Evolutionary conservation across 1,139 yeast genomes (phyloP).

Genomic region (Debaryomycetaceae sp.): DNA sequence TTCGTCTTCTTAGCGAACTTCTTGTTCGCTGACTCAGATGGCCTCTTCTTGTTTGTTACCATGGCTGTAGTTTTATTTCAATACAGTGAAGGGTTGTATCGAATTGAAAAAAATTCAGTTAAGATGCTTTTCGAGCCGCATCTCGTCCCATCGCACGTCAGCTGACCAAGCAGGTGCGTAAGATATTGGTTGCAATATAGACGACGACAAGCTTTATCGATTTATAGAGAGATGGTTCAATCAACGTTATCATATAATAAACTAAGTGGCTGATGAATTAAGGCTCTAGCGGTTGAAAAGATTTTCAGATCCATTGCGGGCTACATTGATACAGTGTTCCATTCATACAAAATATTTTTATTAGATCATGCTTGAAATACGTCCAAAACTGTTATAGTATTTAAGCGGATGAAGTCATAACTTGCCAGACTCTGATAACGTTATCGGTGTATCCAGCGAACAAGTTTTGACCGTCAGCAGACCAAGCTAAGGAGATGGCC

Average conservation of each 20-base stretch:
- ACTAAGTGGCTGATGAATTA: too few relatives aligned
- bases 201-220: too few relatives aligned
- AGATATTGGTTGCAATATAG: too few relatives aligned
- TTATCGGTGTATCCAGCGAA: conserved; percentile 99
- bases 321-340: not conserved
- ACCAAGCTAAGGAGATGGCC: conserved; percentile 98
- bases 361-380: conserved; percentile 2
- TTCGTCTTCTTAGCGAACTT: not conserved
- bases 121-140: not conserved
- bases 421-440: conserved; percentile 99
- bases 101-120: not conserved
- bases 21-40: not conserved
- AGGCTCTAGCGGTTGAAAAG: too few relatives aligned
- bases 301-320: not conserved
- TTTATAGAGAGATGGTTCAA: too few relatives aligned
- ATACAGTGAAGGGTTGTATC: not conserved
- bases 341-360: conserved; percentile 2
- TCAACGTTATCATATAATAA: too few relatives aligned
- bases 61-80: not conserved
- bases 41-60: not conserved
- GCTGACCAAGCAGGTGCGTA: too few relatives aligned
- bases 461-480: conserved; percentile 99
- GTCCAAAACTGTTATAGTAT: conserved; percentile 7
- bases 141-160: not conserved
- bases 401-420: conserved; percentile 82